phyloP scores from a whole-genome alignment of 2,329 filamentous ascomycete species.

The Trichothecium sympodiale region DNA sequence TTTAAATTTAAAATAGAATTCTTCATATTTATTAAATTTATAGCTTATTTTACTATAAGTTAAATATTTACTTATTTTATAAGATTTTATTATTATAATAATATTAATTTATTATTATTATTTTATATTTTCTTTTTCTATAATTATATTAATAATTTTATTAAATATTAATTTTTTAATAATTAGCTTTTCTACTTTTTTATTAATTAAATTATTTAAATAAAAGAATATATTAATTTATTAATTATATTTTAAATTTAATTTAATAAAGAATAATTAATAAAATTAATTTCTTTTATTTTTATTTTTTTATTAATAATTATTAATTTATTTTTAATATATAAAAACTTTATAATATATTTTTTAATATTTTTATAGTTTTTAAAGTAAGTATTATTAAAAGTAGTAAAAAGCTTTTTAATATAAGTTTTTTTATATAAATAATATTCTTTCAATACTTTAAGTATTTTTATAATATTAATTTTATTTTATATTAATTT shows the following conservation, averaged over 20 bases:
- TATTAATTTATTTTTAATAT: no score
- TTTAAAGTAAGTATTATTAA: no score
- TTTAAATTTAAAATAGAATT: not conserved
- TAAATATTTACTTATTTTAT: not conserved
- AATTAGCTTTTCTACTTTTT: not conserved
- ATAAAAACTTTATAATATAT: no score
- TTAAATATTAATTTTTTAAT: not conserved
- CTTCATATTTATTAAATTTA: not conserved
- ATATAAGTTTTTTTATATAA: no score
- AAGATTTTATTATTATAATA: not conserved
- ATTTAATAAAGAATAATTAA: no score
- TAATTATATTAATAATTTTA: not conserved
- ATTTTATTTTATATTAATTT: no score
- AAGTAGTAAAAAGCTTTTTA: no score
- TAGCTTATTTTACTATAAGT: not conserved
- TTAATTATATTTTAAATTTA: not conserved
- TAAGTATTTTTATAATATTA: no score
- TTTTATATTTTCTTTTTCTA: not conserved
- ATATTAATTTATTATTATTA: not conserved
- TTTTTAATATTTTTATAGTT: no score
- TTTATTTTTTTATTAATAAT: no score
- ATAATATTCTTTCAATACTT: no score
- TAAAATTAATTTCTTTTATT: no score
- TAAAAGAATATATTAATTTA: constrained; percentile 1
- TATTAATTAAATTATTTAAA: not conserved